These are phyloP conservation scores for Blastobotrys illinoisensis DNA, from an alignment of 1,139 yeast species.

Conservation along the genomic window DNA sequence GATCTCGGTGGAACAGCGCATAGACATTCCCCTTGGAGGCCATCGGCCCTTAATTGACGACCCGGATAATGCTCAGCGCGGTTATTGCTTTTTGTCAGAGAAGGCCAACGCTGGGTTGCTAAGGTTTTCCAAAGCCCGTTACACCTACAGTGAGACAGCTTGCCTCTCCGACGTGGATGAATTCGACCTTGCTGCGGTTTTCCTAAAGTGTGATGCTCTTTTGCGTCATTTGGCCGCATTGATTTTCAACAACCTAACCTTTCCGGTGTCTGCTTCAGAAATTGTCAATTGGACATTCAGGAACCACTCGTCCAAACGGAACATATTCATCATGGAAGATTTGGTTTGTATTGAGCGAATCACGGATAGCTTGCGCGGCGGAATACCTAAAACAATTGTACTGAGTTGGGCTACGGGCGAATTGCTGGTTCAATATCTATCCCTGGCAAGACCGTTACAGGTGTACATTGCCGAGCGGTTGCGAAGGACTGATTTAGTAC, in stretches of 20 bases:
- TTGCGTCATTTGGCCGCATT: constrained; percentile 4
- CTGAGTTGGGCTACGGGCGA: constrained; percentile 7
- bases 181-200: neutral
- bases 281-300: constrained; percentile 1
- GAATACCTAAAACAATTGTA: neutral
- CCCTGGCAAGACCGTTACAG: constrained; percentile 3
- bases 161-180: neutral
- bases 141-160: neutral
- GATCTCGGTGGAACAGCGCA: neutral
- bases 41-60: neutral
- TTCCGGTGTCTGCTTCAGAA: neutral
- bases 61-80: neutral
- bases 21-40: neutral
- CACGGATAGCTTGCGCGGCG: neutral
- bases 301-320: neutral
- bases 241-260: neutral
- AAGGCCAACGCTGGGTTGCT: neutral
- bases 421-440: constrained; percentile 4
- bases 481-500: constrained; percentile 1
- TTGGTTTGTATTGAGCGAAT: neutral
- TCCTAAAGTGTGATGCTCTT: neutral
- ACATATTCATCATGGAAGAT: neutral
- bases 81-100: neutral
- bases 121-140: neutral
- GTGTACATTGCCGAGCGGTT: neutral